A percentile compares a stretch with the other conserved stretches of the same genome.
Evolutionary conservation across 1,284 basidiomycete species (phyloP).

Genomic region (Schizopora paradoxa): DNA sequence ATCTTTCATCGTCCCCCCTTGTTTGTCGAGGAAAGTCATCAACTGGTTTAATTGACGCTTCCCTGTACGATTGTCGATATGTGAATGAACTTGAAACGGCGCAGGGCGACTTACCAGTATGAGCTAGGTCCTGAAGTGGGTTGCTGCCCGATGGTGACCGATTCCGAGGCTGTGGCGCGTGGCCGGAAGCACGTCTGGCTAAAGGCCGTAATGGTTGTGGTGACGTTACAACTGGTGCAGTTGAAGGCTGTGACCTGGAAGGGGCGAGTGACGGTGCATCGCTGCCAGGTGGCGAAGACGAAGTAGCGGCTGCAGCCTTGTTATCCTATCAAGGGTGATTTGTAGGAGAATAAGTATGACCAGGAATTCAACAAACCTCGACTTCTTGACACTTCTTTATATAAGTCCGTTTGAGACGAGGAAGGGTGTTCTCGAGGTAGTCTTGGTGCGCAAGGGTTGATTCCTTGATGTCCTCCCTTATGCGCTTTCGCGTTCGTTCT

Average conservation of each 20-base stretch:
- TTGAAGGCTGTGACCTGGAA: constrained; percentile 32
- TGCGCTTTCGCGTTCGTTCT: constrained; percentile 81
- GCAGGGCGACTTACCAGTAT: constrained; percentile 50
- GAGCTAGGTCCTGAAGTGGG: constrained; percentile 69
- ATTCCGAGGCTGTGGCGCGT: constrained; percentile 47
- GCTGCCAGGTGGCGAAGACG: constrained; percentile 3
- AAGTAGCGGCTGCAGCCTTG: constrained; percentile 32
- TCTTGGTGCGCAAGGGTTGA: constrained; percentile 70
- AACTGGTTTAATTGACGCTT: constrained; percentile 75
- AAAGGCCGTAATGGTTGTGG: constrained; percentile 69
- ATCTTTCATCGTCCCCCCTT: constrained; percentile 57
- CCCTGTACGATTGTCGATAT: constrained; percentile 36
- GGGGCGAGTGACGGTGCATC: constrained; percentile 14
- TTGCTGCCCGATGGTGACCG: constrained; percentile 67
- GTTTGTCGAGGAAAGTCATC: constrained; percentile 66
- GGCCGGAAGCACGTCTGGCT: constrained; percentile 66
- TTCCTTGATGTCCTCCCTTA: constrained; percentile 82
- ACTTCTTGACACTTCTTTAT: constrained; percentile 77
- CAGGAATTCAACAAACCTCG: constrained; percentile 46
- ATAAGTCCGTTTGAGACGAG: constrained; percentile 74
- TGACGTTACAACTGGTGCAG: constrained; percentile 43
- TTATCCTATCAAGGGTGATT: constrained; percentile 43
- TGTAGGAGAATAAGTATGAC: not conserved
- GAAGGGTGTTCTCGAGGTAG: constrained; percentile 69
- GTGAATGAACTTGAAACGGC: not conserved